Percentiles rank a stretch among this genome's conserved stretches.
Evolutionary conservation across 1,139 yeast genomes (phyloP).

Genomic region (Yamadazyma atlantica): DNA sequence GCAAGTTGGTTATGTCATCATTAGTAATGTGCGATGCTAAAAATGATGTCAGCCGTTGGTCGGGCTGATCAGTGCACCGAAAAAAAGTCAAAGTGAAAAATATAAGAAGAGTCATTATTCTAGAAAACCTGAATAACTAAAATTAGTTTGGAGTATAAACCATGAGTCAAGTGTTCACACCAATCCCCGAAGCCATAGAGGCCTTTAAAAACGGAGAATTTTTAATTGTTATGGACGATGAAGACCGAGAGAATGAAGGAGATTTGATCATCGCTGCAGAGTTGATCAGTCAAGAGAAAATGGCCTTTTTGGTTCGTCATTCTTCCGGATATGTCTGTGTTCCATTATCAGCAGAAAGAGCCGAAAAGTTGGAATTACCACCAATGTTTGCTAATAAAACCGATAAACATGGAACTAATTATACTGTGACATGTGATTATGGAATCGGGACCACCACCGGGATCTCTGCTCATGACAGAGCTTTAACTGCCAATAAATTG

Average conservation of each 20-base stretch:
- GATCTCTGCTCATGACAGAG: slow-evolving; percentile 92
- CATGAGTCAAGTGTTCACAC: slow-evolving; percentile 36
- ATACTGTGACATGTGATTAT: slow-evolving; percentile 88
- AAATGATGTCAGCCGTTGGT: too few relatives aligned
- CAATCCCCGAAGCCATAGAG: slow-evolving; percentile 72
- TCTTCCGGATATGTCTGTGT: slow-evolving; percentile 93
- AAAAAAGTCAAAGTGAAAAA: neutral
- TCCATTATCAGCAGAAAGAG: slow-evolving; percentile 76
- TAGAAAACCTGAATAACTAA: too few relatives aligned
- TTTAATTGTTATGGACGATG: slow-evolving; percentile 93
- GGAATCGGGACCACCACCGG: slow-evolving; percentile 95
- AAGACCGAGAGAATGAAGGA: slow-evolving; percentile 94
- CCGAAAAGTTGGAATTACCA: slow-evolving; percentile 78
- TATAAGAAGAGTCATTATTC: too few relatives aligned
- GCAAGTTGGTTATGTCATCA: too few relatives aligned
- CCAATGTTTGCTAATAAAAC: slow-evolving; percentile 65
- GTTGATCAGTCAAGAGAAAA: slow-evolving; percentile 71
- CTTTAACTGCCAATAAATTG: slow-evolving; percentile 71
- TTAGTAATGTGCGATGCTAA: too few relatives aligned
- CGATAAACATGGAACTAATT: slow-evolving; percentile 96
- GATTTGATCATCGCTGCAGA: slow-evolving; percentile 93
- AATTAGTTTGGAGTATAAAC: too few relatives aligned
- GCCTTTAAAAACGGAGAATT: slow-evolving; percentile 88
- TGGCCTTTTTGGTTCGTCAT: slow-evolving; percentile 92
- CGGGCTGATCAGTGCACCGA: too few relatives aligned